Conservation (phyloP, 2,329 filamentous ascomycete genomes). For the Calonectria pseudoreteaudii region DNA sequence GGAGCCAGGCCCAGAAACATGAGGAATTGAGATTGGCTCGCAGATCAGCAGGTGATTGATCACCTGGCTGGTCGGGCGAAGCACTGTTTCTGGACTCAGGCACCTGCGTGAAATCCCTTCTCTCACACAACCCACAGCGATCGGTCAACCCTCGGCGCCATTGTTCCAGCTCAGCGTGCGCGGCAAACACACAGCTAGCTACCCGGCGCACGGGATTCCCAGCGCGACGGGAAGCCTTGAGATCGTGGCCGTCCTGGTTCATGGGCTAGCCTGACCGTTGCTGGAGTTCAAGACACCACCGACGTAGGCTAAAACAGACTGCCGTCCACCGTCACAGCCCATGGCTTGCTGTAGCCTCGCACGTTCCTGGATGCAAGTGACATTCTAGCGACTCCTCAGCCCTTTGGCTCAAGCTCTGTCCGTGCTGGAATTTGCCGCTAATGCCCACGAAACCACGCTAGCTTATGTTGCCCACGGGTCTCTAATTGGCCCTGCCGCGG, state of each 20-base stretch:
- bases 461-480: constrained; percentile 23
- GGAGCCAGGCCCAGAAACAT: constrained; percentile 34
- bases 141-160: constrained; percentile 24
- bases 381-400: constrained; percentile 42
- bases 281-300: constrained; percentile 42
- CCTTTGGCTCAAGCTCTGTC: constrained; percentile 32
- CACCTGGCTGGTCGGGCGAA: constrained; percentile 33
- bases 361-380: constrained; percentile 47
- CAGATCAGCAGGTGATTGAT: constrained; percentile 44
- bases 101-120: constrained; percentile 5
- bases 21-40: constrained; percentile 43
- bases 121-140: not conserved
- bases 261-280: constrained; percentile 36
- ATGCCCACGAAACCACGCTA: constrained; percentile 36
- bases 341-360: constrained; percentile 47
- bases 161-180: constrained; percentile 14
- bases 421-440: constrained; percentile 35
- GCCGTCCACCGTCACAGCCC: constrained; percentile 40
- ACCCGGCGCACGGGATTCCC: constrained; percentile 43
- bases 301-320: constrained; percentile 39
- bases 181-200: constrained; percentile 28
- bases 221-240: constrained; percentile 40
- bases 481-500: constrained; percentile 24
- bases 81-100: constrained; percentile 12
- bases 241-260: constrained; percentile 42